phyloP scores from a whole-genome alignment of 805 yeast genomes.

The Saturnispora sanitii region DNA sequence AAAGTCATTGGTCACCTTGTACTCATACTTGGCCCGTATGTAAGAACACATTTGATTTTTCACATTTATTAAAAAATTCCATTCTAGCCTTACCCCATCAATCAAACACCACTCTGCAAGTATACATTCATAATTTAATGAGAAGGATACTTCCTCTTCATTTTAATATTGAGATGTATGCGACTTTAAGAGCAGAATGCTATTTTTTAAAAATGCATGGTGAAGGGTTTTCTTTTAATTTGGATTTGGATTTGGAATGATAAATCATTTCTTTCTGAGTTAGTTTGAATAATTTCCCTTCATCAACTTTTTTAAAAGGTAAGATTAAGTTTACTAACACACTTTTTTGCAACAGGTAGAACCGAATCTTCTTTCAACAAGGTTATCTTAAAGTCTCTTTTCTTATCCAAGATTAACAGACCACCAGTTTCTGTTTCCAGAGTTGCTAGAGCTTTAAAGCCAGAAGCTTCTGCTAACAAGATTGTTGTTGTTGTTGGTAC shows the following conservation, averaged over 20 bases:
- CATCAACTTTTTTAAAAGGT: slow-evolving; percentile 5
- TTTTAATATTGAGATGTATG: background rate
- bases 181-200: slow-evolving; percentile 37
- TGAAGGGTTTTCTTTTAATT: background rate
- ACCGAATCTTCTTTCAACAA: slow-evolving; percentile 99
- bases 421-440: slow-evolving; percentile 98
- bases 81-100: slow-evolving; percentile 17
- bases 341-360: slow-evolving; percentile 53
- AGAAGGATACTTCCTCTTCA: no score
- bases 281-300: no score
- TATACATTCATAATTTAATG: no score
- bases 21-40: slow-evolving; percentile 99
- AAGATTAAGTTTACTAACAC: slow-evolving; percentile 14
- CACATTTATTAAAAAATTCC: slow-evolving; percentile 11
- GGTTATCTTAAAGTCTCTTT: slow-evolving; percentile 86
- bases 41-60: slow-evolving; percentile 30
- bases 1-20: slow-evolving; percentile 93
- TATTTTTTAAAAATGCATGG: slow-evolving; percentile 9
- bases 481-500: slow-evolving; percentile 98
- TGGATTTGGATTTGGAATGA: no score
- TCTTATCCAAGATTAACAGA: slow-evolving; percentile 97
- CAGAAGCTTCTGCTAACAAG: slow-evolving; percentile 79
- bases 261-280: no score
- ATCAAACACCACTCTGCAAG: slow-evolving; percentile 3
- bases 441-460: slow-evolving; percentile 73